Evolutionary conservation across 2,329 filamentous ascomycete species (phyloP).

Genomic region (Sodiomyces alkalinus): DNA sequence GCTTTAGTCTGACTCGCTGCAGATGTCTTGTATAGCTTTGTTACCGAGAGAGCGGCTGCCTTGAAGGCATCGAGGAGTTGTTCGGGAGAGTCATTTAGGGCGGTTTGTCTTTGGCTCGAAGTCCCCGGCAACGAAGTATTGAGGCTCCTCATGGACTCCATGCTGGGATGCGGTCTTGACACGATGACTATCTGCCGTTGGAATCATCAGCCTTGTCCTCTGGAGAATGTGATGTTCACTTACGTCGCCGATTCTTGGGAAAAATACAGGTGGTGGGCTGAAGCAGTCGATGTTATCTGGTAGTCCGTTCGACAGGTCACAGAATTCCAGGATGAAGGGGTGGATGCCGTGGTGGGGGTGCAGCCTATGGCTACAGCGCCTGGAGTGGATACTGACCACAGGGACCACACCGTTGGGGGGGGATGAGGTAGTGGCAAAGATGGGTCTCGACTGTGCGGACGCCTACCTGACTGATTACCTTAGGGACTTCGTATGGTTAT

Average conservation of each 20-base stretch:
- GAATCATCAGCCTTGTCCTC: too few relatives aligned
- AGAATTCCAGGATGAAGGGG: too few relatives aligned
- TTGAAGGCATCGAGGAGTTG: conserved; percentile 80
- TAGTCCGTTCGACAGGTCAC: too few relatives aligned
- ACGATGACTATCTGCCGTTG: too few relatives aligned
- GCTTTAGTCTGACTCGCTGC: conserved; percentile 62
- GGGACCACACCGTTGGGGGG: too few relatives aligned
- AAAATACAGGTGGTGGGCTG: conserved; percentile 1
- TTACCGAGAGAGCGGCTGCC: conserved; percentile 81
- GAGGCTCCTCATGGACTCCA: conserved; percentile 18
- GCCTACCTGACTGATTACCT: too few relatives aligned
- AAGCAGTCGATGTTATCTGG: conserved; percentile 2
- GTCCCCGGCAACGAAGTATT: conserved; percentile 10
- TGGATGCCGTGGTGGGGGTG: conserved; percentile 1
- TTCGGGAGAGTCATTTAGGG: conserved; percentile 31
- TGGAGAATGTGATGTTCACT: neutral
- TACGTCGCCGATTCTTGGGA: neutral
- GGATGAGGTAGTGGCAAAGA: too few relatives aligned
- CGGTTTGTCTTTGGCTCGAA: conserved; percentile 11
- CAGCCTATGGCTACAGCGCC: conserved; percentile 1
- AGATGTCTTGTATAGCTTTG: conserved; percentile 89
- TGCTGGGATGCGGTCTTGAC: conserved; percentile 5
- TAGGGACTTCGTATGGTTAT: too few relatives aligned
- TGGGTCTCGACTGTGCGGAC: too few relatives aligned
- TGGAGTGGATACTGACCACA: conserved; percentile 1